Base-by-base conservation (phyloP, 2,329 filamentous ascomycete species). In the Lasiodiplodia citricola region DNA sequence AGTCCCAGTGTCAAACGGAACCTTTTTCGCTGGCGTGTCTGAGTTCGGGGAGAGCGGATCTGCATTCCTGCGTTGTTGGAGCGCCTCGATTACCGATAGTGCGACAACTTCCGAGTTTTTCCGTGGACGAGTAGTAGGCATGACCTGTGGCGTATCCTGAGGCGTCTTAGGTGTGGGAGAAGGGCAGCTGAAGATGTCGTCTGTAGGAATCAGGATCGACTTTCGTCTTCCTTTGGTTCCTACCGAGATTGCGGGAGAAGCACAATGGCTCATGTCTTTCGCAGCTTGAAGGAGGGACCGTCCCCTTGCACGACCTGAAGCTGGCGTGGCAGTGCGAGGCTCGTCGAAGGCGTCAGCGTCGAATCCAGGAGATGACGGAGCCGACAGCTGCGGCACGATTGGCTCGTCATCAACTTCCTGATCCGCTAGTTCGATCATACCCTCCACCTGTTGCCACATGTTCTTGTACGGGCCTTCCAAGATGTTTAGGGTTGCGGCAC, bases 351-450 rank as follows among this genome's bases (percentile, higher is more conserved):
- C 84, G 73, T 86, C 84, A 71, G 86, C 85, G 72, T 88, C 87
- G 72, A 87, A 86, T 11, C 83, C 85, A 3, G 87, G 86, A 16
- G 83, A 84, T 1, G 87, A 89, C 2, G 82, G 82, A 7, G 87
- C 86, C 8, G 87, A 88, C 44, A 82, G 79, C 50, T 84, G 83
- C 41, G 84, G 83, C 10, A 82, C 74, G 25, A 83, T 81, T 23
- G 85, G 81, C 69, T 88, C 86, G 31, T 89, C 87, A 66, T 89
- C 87, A 57, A 87, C 87, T 72, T 90, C 87, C 71, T 90, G 84
- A 56, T 89, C 89, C 56, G 92, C 93, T n/a, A 96, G 83, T 41
- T 92, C 91, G 76, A 96, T 96, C 80, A 96, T 94, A 16, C 92
- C 92, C 77, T 96, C 92, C 1, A 93, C 92, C 77, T 96, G 92